Conservation (phyloP, 148 eudicot genomes). For the Nepenthes mirabilis region DNA sequence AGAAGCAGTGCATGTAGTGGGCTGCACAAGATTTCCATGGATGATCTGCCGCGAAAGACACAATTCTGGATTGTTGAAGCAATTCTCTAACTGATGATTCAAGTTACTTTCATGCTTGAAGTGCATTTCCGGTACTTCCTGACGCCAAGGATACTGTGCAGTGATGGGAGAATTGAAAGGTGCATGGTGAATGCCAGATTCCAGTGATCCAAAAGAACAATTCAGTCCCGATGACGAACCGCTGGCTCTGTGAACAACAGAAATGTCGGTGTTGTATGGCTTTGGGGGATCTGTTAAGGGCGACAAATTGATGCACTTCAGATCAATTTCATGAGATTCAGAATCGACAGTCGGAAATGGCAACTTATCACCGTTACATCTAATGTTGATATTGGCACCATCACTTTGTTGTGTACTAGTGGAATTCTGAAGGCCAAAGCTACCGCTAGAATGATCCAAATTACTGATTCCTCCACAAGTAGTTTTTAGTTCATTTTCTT, state of each 20-base stretch:
- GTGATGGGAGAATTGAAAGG: constrained; percentile 21
- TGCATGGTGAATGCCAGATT: constrained; percentile 22
- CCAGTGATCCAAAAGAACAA: constrained; percentile 23
- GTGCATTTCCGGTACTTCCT: constrained; percentile 30
- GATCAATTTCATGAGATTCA: constrained; percentile 18
- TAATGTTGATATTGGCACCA: constrained; percentile 15
- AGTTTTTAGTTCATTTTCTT: constrained; percentile 43
- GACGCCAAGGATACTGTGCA: constrained; percentile 26
- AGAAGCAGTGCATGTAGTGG: constrained; percentile 12
- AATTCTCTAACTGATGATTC: constrained; percentile 13
- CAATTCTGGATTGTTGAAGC: constrained; percentile 21
- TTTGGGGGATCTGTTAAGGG: constrained; percentile 31
- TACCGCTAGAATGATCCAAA: constrained; percentile 21
- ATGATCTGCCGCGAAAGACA: constrained; percentile 16
- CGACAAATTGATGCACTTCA: constrained; percentile 20
- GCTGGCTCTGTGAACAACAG: constrained; percentile 29
- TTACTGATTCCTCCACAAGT: constrained; percentile 36
- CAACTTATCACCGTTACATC: constrained; percentile 19
- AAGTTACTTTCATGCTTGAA: constrained; percentile 30
- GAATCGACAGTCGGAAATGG: constrained; percentile 20
- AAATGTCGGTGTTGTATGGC: constrained; percentile 15
- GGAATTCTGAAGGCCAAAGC: constrained; percentile 31
- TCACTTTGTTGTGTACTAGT: constrained; percentile 23
- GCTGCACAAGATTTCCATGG: constrained; percentile 9
- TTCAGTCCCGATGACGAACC: constrained; percentile 19